A percentile compares a stretch with the other conserved stretches of the same genome.
These are phyloP conservation scores for Alternaria solani DNA, from an alignment of 2,329 filamentous ascomycete genomes.

Conservation along the genomic window DNA sequence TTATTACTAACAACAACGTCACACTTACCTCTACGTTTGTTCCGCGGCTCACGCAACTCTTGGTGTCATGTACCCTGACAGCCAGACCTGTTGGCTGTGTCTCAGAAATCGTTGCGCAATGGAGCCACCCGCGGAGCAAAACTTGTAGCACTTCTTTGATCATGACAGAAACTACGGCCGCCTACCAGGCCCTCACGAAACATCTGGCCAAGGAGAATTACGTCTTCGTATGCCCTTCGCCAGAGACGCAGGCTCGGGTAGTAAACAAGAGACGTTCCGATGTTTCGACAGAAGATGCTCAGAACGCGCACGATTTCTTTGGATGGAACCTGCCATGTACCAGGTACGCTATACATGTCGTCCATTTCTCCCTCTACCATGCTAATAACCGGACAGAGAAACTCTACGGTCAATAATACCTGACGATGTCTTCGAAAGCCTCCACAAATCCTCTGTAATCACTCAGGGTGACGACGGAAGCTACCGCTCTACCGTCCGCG, in stretches of 20 bases:
- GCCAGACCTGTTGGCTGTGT: background rate
- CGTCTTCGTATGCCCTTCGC: constrained; percentile 31
- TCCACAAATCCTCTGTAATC: constrained; percentile 20
- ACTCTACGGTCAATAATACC: constrained; percentile 23
- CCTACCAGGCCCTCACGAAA: constrained; percentile 22
- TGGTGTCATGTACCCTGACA: constrained; percentile 3
- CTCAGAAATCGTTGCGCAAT: background rate
- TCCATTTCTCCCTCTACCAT: background rate
- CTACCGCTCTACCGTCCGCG: constrained; percentile 29
- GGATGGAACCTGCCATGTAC: constrained; percentile 33
- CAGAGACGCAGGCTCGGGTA: constrained; percentile 31
- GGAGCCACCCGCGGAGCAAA: constrained; percentile 9
- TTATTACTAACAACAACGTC: constrained; percentile 22
- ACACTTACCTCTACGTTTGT: constrained; percentile 21
- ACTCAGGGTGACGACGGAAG: constrained; percentile 7
- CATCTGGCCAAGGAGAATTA: constrained; percentile 25
- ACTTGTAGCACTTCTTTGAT: constrained; percentile 2
- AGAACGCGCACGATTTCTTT: constrained; percentile 31
- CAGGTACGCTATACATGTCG: constrained; percentile 11
- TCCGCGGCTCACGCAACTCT: constrained; percentile 11
- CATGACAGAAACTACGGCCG: constrained; percentile 20
- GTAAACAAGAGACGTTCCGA: constrained; percentile 24
- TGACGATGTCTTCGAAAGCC: constrained; percentile 18
- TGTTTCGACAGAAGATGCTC: constrained; percentile 23
- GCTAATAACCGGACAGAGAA: constrained; percentile 14